A percentile compares a stretch with the other conserved stretches of the same genome.
Evolutionary conservation across 371 early-diverging fungal species (phyloP).

Genomic region (Mortierella sp.): DNA sequence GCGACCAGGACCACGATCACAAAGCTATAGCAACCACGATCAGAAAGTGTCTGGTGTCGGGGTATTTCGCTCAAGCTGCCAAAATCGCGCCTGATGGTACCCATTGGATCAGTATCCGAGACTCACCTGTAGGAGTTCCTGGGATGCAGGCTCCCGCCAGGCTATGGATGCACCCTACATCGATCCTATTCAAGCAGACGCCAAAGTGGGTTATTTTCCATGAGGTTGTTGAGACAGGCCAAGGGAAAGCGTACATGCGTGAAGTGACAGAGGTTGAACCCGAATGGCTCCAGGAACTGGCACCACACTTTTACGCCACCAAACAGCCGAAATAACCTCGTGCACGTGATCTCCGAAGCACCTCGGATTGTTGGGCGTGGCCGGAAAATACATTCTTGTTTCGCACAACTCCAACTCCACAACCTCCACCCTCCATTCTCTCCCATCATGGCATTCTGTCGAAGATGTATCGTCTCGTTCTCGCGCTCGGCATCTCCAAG

Average conservation of each 20-base stretch:
- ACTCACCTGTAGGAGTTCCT: slow-evolving; percentile 1
- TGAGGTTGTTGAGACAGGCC: slow-evolving; percentile 80
- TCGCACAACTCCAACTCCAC: not conserved
- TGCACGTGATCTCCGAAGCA: too few relatives aligned
- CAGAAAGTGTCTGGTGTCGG: slow-evolving; percentile 77
- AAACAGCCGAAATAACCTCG: too few relatives aligned
- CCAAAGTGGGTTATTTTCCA: slow-evolving; percentile 86
- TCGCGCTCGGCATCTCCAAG: not conserved
- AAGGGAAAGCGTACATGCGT: slow-evolving; percentile 75
- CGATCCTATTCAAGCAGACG: slow-evolving; percentile 77
- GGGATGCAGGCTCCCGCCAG: slow-evolving; percentile 10
- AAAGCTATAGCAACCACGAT: slow-evolving; percentile 60
- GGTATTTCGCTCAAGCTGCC: slow-evolving; percentile 84
- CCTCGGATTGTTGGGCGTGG: too few relatives aligned
- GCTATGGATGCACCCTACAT: slow-evolving; percentile 78
- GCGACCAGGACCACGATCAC: slow-evolving; percentile 9
- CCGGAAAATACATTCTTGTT: not conserved
- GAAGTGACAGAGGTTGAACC: slow-evolving; percentile 81
- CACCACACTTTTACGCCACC: slow-evolving; percentile 65
- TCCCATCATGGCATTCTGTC: slow-evolving; percentile 4
- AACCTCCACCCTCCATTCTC: not conserved
- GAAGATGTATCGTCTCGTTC: not conserved
- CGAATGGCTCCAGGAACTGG: slow-evolving; percentile 81
- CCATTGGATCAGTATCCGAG: slow-evolving; percentile 61
- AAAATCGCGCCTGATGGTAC: slow-evolving; percentile 74